These are phyloP conservation scores for Omphalotus guepiniiformis DNA, from an alignment of 768 basidiomycete species.

Conservation along the genomic window DNA sequence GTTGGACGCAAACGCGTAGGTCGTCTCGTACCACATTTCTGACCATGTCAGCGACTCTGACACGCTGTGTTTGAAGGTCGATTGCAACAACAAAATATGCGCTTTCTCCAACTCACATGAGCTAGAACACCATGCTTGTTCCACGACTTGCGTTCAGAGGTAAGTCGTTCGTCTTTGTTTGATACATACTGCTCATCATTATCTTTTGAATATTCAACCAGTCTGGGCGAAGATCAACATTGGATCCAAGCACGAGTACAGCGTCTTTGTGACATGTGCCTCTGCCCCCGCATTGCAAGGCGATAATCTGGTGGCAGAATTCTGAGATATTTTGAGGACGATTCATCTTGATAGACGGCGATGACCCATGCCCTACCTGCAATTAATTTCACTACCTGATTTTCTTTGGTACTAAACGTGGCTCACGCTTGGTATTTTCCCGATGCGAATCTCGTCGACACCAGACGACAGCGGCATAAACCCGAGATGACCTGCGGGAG, in stretches of 20 bases:
- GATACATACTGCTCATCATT: not conserved
- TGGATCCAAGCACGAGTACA: not conserved
- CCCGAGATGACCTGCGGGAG: too few species aligned
- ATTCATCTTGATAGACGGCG: too few species aligned
- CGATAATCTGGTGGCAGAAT: too few species aligned
- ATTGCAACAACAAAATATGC: not conserved
- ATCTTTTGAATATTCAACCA: not conserved
- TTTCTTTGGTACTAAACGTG: too few species aligned
- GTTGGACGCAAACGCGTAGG: not conserved
- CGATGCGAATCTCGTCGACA: too few species aligned
- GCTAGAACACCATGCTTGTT: constrained; percentile 42
- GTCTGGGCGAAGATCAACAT: not conserved
- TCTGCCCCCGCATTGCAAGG: too few species aligned
- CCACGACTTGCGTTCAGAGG: constrained; percentile 31
- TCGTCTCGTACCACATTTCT: not conserved
- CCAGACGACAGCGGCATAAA: too few species aligned
- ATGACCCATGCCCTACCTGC: too few species aligned
- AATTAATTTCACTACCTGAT: too few species aligned
- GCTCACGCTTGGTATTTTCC: too few species aligned
- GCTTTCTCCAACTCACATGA: not conserved
- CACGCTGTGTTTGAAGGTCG: not conserved
- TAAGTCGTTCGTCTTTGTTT: constrained; percentile 16
- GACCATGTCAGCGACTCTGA: not conserved
- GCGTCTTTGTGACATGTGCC: not conserved
- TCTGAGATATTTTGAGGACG: too few species aligned